Conservation (phyloP, 257 asterid species). For the Galeopsis tetrahit region DNA sequence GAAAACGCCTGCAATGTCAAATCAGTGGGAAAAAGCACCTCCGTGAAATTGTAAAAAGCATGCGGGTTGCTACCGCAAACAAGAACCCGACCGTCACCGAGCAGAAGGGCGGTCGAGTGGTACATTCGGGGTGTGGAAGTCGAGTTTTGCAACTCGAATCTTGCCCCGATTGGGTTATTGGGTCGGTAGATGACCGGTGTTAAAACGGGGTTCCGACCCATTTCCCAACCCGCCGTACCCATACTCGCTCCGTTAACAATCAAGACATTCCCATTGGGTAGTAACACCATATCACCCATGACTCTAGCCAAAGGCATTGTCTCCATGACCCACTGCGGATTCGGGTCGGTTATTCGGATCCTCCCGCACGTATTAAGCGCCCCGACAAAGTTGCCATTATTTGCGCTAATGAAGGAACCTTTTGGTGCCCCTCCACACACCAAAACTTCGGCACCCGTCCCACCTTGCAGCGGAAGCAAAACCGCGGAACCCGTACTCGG, state of each 20-base stretch:
- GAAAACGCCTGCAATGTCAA: background rate
- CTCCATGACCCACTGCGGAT: constrained; percentile 36
- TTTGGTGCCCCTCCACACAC: constrained; percentile 50
- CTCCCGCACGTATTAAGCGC: constrained; percentile 31
- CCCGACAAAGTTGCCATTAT: constrained; percentile 9
- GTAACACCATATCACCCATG: constrained; percentile 36
- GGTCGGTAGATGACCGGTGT: constrained; percentile 32
- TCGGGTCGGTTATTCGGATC: constrained; percentile 25
- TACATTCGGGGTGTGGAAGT: constrained; percentile 2
- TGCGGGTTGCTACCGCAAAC: constrained; percentile 18
- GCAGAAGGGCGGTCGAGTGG: background rate
- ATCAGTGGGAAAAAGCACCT: background rate
- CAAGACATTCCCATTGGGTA: constrained; percentile 40
- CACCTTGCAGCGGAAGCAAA: constrained; percentile 34
- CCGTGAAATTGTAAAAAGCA: background rate
- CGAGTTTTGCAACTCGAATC: background rate
- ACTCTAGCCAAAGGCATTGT: constrained; percentile 35
- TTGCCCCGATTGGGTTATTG: too few relatives aligned
- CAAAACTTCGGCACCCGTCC: constrained; percentile 25
- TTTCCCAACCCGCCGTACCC: constrained; percentile 38
- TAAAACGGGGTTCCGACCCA: constrained; percentile 29
- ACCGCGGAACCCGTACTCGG: background rate
- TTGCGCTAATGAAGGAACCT: constrained; percentile 33
- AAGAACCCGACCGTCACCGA: too few relatives aligned
- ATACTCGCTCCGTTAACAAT: constrained; percentile 32